A percentile compares a stretch with the other conserved stretches of the same genome.
phyloP scores from a whole-genome alignment of 2,329 filamentous ascomycete genomes.

The Colletotrichum tanaceti region DNA sequence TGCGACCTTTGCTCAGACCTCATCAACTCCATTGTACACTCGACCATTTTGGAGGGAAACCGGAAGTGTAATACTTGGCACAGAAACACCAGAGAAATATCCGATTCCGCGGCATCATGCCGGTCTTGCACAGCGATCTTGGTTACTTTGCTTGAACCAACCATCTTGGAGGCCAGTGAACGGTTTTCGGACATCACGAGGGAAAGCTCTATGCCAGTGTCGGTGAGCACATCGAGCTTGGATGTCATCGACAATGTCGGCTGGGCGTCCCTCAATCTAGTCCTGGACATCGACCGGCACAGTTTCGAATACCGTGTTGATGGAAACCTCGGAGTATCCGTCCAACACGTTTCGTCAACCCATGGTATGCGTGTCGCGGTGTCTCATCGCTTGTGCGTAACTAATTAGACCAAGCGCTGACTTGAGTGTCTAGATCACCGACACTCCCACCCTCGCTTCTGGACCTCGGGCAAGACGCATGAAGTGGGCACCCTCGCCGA shows the following conservation, averaged over 20 bases:
- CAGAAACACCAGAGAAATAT: not conserved
- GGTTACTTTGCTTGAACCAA: not conserved
- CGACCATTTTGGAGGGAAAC: not conserved
- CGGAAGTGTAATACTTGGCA: not conserved
- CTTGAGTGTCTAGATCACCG: not conserved
- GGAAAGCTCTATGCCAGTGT: not conserved
- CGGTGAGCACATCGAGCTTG: not conserved
- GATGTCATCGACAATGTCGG: not conserved
- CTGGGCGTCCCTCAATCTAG: not conserved
- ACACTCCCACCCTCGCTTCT: conserved; percentile 16
- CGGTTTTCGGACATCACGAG: not conserved
- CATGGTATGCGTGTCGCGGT: not conserved
- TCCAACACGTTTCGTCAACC: not conserved
- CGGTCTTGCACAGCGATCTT: not conserved
- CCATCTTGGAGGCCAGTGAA: not conserved
- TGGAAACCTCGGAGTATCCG: not conserved
- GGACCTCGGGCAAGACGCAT: not conserved
- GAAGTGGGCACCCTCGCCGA: not conserved
- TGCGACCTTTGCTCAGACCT: not conserved
- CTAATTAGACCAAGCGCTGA: not conserved
- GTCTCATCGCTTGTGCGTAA: too few relatives aligned
- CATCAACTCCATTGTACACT: not conserved
- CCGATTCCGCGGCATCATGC: not conserved
- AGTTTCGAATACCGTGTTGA: not conserved
- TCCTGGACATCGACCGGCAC: not conserved